Conservation (phyloP, 805 yeast species). For the Metschnikowia colocasiae region DNA sequence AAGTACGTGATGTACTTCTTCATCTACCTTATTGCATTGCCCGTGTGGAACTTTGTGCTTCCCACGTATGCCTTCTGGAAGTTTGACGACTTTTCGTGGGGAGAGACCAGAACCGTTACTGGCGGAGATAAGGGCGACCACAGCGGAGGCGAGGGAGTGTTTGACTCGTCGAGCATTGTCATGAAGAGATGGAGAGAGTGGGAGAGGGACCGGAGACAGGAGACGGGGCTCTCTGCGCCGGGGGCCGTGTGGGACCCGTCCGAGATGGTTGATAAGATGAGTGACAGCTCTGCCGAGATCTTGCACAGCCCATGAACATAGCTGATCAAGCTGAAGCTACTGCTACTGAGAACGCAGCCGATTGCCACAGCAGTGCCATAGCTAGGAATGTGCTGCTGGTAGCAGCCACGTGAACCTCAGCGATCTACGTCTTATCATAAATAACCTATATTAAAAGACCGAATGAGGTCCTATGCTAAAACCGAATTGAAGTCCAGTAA, state of each 20-base stretch:
- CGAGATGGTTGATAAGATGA: slow-evolving; percentile 14
- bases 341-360: too few relatives aligned
- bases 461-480: too few relatives aligned
- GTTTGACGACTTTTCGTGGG: slow-evolving; percentile 96
- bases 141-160: slow-evolving; percentile 70
- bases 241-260: slow-evolving; percentile 47
- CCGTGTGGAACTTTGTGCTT: slow-evolving; percentile 89
- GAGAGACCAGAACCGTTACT: slow-evolving; percentile 81
- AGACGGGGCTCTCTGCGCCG: slow-evolving; percentile 29
- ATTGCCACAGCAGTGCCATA: too few relatives aligned
- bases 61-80: slow-evolving; percentile 92
- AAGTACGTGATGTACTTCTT: slow-evolving; percentile 76
- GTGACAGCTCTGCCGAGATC: neutral
- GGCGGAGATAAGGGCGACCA: slow-evolving; percentile 66
- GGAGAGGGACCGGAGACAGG: slow-evolving; percentile 61
- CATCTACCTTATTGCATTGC: slow-evolving; percentile 73
- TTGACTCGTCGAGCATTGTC: slow-evolving; percentile 83
- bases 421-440: neutral
- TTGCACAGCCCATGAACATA: neutral
- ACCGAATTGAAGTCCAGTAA: too few relatives aligned
- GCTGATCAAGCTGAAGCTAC: too few relatives aligned
- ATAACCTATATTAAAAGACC: neutral
- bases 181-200: slow-evolving; percentile 96
- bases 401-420: too few relatives aligned
- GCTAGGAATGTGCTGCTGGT: too few relatives aligned